Base-by-base conservation (phyloP, 805 yeast species). In the Tetrapisispora taiwanensis region DNA sequence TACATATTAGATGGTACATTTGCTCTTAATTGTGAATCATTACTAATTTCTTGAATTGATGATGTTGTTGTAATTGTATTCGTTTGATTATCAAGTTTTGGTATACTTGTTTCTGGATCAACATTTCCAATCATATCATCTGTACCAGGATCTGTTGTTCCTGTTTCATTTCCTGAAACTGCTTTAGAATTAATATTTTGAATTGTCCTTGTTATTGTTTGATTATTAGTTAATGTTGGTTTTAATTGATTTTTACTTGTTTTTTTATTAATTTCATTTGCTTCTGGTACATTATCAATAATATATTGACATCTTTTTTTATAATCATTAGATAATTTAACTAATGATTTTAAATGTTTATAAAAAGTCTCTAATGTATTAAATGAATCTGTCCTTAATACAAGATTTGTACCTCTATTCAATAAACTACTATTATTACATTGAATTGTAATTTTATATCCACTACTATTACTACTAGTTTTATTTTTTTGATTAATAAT, bases 371-470 rank as follows among this genome's bases (percentile, higher is more conserved):
- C 77, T 90, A 88, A 85, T 28, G 74, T 63, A 35, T 80, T 83
- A 54, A 83, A 84, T 40, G 83, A 75, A 56, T 84, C 92, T n/a
- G 94, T 81, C 51, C 95, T 74, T 69, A 90, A 89, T n/a, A 89
- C 92, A 86, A 92, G 87, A 55, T 87, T 88, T 66, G 89, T 97
- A 36, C 87, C 85, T 56, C 86, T 73, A 49, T 79, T 81, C 49
- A 86, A 72, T 47, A 83, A 67, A 13, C 92, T 92, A 48, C 79
- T 77, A 50, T 81, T 79, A 55, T 83, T 85, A 15, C 88, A 78
- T 51, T 76, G 78, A 48, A 90, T 68, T 10, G 88, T 84, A 64
- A 90, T 92, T 66, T 88, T 88, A 60, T 79, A 79, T 39, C 30
- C 30, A 39, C 18, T 20, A 10, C 34, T 28, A 17, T 19, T 10